Conservation (phyloP, 1,139 yeast species). For the Geotrichum cucujoidarum region DNA sequence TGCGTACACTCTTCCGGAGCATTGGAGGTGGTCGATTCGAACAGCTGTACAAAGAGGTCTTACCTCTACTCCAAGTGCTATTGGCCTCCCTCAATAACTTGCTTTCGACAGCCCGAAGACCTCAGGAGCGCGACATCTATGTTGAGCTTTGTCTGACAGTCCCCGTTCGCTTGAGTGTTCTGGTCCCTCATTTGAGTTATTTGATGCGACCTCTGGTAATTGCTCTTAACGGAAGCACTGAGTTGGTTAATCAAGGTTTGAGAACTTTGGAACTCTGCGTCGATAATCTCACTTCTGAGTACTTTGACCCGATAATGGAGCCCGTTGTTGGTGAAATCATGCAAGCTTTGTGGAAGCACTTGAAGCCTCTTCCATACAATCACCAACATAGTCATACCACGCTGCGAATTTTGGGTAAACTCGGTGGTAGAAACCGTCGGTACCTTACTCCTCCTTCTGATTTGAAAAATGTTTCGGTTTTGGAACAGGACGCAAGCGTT, state of each 20-base stretch:
- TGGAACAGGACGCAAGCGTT: slow-evolving; percentile 67
- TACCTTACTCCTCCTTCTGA: slow-evolving; percentile 71
- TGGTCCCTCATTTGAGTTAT: slow-evolving; percentile 86
- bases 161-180: slow-evolving; percentile 86
- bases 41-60: slow-evolving; percentile 80
- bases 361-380: slow-evolving; percentile 84
- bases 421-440: slow-evolving; percentile 92
- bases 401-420: slow-evolving; percentile 83
- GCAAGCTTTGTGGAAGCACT: slow-evolving; percentile 87
- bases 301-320: slow-evolving; percentile 93
- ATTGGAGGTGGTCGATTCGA: slow-evolving; percentile 97
- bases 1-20: slow-evolving; percentile 84
- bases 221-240: slow-evolving; percentile 88
- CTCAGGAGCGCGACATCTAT: slow-evolving; percentile 87
- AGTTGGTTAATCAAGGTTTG: slow-evolving; percentile 87
- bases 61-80: slow-evolving; percentile 82
- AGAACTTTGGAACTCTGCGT: slow-evolving; percentile 94
- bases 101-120: slow-evolving; percentile 76
- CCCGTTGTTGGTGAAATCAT: slow-evolving; percentile 92
- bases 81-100: slow-evolving; percentile 80
- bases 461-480: slow-evolving; percentile 51
- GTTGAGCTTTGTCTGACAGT: slow-evolving; percentile 93
- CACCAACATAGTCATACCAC: slow-evolving; percentile 95
- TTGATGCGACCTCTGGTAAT: slow-evolving; percentile 86
- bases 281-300: slow-evolving; percentile 92